Conservation (phyloP, 148 eudicot species). For the Dysphania ambrosioides region DNA sequence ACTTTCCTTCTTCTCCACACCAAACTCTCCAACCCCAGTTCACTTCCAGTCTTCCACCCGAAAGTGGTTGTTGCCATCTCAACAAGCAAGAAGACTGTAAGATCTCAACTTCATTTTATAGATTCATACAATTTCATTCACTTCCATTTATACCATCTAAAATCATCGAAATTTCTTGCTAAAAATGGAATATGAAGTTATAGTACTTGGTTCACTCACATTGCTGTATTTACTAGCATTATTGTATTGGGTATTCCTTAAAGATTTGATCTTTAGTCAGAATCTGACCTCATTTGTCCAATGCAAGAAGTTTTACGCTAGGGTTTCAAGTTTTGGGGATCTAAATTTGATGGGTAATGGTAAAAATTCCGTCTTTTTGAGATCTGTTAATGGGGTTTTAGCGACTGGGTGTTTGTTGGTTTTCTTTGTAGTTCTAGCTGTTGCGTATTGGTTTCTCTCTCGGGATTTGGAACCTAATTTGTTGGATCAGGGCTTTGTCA, state of each 20-base stretch:
- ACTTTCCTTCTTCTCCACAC: slow-evolving; percentile 5
- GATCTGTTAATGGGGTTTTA: slow-evolving; percentile 33
- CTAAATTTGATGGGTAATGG: slow-evolving; percentile 30
- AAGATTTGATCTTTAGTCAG: slow-evolving; percentile 30
- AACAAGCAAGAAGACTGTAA: slow-evolving; percentile 7
- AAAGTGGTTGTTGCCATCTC: slow-evolving; percentile 12
- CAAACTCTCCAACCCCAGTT: not conserved
- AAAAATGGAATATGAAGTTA: slow-evolving; percentile 28
- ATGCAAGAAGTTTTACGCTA: slow-evolving; percentile 37
- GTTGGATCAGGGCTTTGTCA: slow-evolving; percentile 27
- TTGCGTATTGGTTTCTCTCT: slow-evolving; percentile 42
- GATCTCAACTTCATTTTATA: slow-evolving; percentile 13
- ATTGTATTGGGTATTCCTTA: slow-evolving; percentile 35
- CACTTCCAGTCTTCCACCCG: slow-evolving; percentile 16
- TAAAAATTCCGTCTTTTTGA: slow-evolving; percentile 38
- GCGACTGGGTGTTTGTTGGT: slow-evolving; percentile 40
- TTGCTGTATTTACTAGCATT: slow-evolving; percentile 35
- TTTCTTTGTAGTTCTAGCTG: slow-evolving; percentile 40
- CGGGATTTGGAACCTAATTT: slow-evolving; percentile 28
- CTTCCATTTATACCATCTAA: slow-evolving; percentile 8
- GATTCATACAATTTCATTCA: not conserved
- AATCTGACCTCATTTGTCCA: slow-evolving; percentile 38
- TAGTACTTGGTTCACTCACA: slow-evolving; percentile 34
- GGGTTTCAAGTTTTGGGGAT: slow-evolving; percentile 45
- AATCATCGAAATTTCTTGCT: not conserved